Conservation (phyloP, 305 asterid genomes). For the Euphrasia arctica region DNA sequence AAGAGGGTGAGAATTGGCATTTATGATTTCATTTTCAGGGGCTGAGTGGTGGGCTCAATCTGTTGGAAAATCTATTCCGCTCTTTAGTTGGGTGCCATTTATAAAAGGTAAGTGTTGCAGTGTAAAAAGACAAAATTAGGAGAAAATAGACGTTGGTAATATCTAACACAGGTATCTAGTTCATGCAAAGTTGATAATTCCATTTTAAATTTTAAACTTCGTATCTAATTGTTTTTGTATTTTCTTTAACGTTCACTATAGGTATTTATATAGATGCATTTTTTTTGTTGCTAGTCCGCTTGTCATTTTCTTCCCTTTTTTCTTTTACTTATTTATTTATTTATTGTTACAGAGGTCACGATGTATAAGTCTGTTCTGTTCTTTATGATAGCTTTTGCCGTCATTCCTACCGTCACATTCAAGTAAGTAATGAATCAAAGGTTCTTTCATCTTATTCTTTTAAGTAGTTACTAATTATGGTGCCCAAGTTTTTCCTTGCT, state of each 20-base stretch:
- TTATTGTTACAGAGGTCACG: constrained; percentile 43
- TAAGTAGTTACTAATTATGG: background rate
- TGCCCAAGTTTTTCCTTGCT: constrained; percentile 1
- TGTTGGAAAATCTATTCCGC: constrained; percentile 69
- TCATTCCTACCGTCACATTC: constrained; percentile 64
- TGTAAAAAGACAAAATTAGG: constrained; percentile 8
- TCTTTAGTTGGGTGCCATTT: constrained; percentile 76
- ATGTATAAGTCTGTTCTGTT: constrained; percentile 45
- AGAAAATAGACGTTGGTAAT: constrained; percentile 9
- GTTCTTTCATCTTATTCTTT: constrained; percentile 16
- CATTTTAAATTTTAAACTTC: constrained; percentile 3
- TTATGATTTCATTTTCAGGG: constrained; percentile 48
- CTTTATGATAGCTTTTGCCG: constrained; percentile 68
- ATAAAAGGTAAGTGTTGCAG: constrained; percentile 54
- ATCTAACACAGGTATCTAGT: background rate
- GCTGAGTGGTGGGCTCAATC: constrained; percentile 94
- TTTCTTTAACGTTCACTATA: background rate
- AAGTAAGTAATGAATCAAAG: constrained; percentile 47
- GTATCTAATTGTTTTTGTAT: background rate
- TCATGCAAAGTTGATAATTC: constrained; percentile 12
- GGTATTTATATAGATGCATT: background rate
- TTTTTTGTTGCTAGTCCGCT: background rate
- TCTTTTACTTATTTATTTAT: background rate
- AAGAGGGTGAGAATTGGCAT: constrained; percentile 11
- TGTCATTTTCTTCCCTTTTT: constrained; percentile 18